These are phyloP conservation scores for Phaeosphaeriaceae sp. DNA, from an alignment of 2,329 filamentous ascomycete species.

Conservation along the genomic window DNA sequence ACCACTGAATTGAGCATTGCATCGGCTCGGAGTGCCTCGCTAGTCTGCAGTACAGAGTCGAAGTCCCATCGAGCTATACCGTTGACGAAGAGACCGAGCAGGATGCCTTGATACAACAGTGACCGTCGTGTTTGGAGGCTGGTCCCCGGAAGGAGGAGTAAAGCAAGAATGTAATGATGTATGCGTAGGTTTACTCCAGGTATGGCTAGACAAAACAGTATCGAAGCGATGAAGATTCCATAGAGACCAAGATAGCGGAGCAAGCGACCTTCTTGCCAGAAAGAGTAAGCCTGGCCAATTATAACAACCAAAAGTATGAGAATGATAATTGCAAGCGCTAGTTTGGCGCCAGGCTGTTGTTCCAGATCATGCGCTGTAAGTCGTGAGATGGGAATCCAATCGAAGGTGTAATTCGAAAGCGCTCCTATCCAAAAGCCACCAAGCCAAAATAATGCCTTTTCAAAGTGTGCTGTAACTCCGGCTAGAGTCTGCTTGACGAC, in stretches of 20 bases:
- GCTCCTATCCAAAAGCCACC: constrained; percentile 89
- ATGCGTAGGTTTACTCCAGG: constrained; percentile 84
- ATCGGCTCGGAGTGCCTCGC: constrained; percentile 69
- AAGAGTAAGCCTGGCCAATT: constrained; percentile 80
- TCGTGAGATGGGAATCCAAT: constrained; percentile 89
- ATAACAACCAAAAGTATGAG: constrained; percentile 72
- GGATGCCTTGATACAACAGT: constrained; percentile 45
- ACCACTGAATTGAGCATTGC: constrained; percentile 65
- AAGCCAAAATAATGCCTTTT: constrained; percentile 89
- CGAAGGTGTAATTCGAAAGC: constrained; percentile 92
- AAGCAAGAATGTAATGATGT: constrained; percentile 69
- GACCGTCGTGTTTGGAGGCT: constrained; percentile 45
- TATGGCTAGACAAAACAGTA: constrained; percentile 74
- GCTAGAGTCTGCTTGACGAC: constrained; percentile 77
- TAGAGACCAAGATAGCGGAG: constrained; percentile 81
- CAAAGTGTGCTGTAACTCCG: constrained; percentile 79
- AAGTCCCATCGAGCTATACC: constrained; percentile 49
- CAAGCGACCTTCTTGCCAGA: constrained; percentile 84
- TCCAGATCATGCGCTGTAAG: constrained; percentile 86
- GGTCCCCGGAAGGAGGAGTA: constrained; percentile 46
- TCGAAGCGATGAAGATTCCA: constrained; percentile 67
- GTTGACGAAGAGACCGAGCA: constrained; percentile 48
- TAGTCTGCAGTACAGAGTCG: constrained; percentile 78
- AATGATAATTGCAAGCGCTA: constrained; percentile 80
- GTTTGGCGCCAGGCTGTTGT: constrained; percentile 86